Conservation (phyloP, 441 rosid genomes). For the Pelargonium myrrhifolium region DNA sequence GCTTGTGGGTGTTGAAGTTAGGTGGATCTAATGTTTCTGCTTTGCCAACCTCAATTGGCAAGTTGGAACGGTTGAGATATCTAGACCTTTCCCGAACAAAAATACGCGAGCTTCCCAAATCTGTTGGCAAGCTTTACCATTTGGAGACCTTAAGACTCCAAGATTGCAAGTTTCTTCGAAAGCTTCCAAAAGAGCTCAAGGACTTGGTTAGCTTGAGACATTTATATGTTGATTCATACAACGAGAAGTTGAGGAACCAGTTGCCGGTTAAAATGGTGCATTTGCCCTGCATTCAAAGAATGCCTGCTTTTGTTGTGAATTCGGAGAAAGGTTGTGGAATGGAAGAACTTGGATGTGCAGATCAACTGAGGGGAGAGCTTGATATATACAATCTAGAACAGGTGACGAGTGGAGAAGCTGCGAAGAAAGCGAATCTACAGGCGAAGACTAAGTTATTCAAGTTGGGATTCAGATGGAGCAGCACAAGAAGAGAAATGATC, state of each 20-base stretch:
- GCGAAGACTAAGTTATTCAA: constrained; percentile 1
- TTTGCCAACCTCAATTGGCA: not conserved
- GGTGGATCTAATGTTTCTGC: not conserved
- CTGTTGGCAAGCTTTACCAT: constrained; percentile 23
- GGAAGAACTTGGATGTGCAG: constrained; percentile 18
- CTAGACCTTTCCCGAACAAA: constrained; percentile 19
- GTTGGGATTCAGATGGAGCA: constrained; percentile 13
- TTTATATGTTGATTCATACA: not conserved
- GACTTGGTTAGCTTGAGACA: constrained; percentile 20
- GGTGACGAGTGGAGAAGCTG: constrained; percentile 14
- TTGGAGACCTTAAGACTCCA: constrained; percentile 20
- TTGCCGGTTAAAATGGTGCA: constrained; percentile 11
- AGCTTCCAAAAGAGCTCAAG: constrained; percentile 16
- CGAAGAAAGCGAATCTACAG: constrained; percentile 18
- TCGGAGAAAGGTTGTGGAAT: constrained; percentile 11
- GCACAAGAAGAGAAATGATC: too few relatives aligned
- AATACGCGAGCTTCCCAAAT: constrained; percentile 14
- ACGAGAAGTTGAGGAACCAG: not conserved
- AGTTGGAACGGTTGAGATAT: constrained; percentile 15
- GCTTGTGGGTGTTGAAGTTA: constrained; percentile 18
- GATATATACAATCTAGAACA: constrained; percentile 9
- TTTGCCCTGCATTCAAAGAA: constrained; percentile 3
- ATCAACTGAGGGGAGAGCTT: constrained; percentile 19
- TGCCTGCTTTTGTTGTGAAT: constrained; percentile 17
- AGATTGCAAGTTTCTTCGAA: constrained; percentile 10